These are phyloP conservation scores for Fusarium sp. DNA, from an alignment of 2,329 filamentous ascomycete genomes.

Conservation along the genomic window DNA sequence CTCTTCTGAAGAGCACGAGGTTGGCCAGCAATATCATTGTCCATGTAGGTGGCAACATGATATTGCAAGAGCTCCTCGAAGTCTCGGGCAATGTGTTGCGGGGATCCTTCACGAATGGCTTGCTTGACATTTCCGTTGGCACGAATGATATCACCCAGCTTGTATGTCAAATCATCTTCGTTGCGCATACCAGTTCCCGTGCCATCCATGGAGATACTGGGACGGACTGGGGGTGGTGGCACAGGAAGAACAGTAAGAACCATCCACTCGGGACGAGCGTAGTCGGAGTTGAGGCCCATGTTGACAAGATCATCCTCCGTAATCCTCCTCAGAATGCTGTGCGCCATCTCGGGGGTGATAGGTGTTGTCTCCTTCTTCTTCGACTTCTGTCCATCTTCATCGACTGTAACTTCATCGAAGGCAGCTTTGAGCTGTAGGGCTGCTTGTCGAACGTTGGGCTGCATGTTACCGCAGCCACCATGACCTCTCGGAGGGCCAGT, in stretches of 20 bases:
- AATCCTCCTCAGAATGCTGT: slow-evolving; percentile 87
- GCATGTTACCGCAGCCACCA: slow-evolving; percentile 90
- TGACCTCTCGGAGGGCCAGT: slow-evolving; percentile 65
- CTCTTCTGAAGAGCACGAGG: slow-evolving; percentile 97
- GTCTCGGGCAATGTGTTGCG: slow-evolving; percentile 88
- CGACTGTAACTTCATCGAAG: slow-evolving; percentile 71
- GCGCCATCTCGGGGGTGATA: slow-evolving; percentile 84
- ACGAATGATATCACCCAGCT: slow-evolving; percentile 96
- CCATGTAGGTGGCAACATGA: slow-evolving; percentile 99
- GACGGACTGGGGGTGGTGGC: slow-evolving; percentile 92
- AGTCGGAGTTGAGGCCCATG: slow-evolving; percentile 92
- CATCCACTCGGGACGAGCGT: slow-evolving; percentile 98
- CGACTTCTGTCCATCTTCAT: slow-evolving; percentile 72
- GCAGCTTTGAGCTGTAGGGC: slow-evolving; percentile 82
- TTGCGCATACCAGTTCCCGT: slow-evolving; percentile 91
- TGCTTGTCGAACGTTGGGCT: slow-evolving; percentile 87
- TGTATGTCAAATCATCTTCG: slow-evolving; percentile 99
- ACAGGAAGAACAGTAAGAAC: slow-evolving; percentile 93
- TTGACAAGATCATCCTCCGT: slow-evolving; percentile 80
- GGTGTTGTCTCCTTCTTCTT: slow-evolving; percentile 79
- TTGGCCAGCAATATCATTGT: slow-evolving; percentile 97
- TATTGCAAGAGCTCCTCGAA: slow-evolving; percentile 95
- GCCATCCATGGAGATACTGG: slow-evolving; percentile 96
- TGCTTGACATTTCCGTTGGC: slow-evolving; percentile 95
- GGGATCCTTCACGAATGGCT: slow-evolving; percentile 89